A percentile compares a stretch with the other conserved stretches of the same genome.
Evolutionary conservation across 2,329 filamentous ascomycete species (phyloP).

Genomic region (Hymenoscyphus repandus): DNA sequence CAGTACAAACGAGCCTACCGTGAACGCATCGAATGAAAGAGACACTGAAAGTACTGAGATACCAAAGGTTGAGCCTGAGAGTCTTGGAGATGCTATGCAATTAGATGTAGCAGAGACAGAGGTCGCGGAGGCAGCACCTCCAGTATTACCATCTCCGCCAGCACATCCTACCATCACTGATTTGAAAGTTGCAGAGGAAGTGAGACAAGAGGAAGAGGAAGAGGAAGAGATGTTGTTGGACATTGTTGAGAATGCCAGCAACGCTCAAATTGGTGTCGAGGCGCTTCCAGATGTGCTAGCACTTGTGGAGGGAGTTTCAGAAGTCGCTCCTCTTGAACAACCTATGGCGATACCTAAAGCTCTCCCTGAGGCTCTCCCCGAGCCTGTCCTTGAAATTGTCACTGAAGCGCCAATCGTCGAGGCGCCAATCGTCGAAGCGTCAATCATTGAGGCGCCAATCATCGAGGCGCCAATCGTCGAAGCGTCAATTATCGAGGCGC

Average conservation of each 20-base stretch:
- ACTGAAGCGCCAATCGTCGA: too few relatives aligned
- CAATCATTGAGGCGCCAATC: too few relatives aligned
- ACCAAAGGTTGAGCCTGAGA: not conserved
- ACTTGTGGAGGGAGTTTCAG: too few relatives aligned
- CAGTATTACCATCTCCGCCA: conserved; percentile 16
- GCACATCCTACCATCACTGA: conserved; percentile 17
- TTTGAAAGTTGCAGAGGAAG: conserved; percentile 8
- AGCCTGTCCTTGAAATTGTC: too few relatives aligned
- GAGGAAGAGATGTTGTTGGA: conserved; percentile 28
- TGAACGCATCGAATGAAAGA: not conserved
- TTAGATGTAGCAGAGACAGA: conserved; percentile 5
- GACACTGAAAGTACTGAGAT: not conserved
- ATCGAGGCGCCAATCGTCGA: too few relatives aligned
- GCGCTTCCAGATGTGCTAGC: not conserved
- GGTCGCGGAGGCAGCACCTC: conserved; percentile 6
- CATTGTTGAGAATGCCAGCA: conserved; percentile 18
- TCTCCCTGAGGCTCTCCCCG: too few relatives aligned
- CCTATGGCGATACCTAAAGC: too few relatives aligned
- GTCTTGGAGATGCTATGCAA: conserved; percentile 19
- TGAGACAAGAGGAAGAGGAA: conserved; percentile 20
- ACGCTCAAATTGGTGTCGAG: conserved; percentile 9
- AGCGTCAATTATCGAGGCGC: not conserved
- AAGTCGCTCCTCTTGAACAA: not conserved
- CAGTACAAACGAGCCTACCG: not conserved
- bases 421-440: too few relatives aligned